phyloP scores from a whole-genome alignment of 768 basidiomycete genomes.

The Tephrocybe rancida region DNA sequence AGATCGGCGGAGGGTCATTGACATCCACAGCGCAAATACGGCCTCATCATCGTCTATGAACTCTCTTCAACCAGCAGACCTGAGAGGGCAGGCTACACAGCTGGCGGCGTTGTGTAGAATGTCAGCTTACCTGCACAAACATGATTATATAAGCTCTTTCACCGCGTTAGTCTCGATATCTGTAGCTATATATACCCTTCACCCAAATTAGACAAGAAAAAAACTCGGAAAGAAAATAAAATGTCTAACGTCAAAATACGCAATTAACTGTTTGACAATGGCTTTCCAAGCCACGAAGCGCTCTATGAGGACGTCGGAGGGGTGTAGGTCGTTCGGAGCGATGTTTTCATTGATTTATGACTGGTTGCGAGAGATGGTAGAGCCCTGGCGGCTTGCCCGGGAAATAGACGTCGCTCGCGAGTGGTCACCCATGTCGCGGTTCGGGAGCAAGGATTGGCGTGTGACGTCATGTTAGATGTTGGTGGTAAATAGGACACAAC shows the following conservation, averaged over 20 bases:
- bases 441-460: not conserved
- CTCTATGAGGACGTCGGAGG: slow-evolving; percentile 96
- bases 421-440: slow-evolving; percentile 30
- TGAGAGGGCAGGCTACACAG: too few relatives aligned
- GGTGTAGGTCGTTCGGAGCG: slow-evolving; percentile 85
- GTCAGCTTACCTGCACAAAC: too few relatives aligned
- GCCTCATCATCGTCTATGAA: too few relatives aligned
- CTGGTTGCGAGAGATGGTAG: slow-evolving; percentile 77
- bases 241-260: slow-evolving; percentile 92
- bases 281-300: slow-evolving; percentile 94
- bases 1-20: too few relatives aligned
- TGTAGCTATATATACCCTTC: too few relatives aligned
- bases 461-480: too few relatives aligned
- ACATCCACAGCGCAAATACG: too few relatives aligned
- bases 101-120: too few relatives aligned
- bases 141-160: slow-evolving; percentile 87
- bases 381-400: slow-evolving; percentile 62
- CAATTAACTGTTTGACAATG: slow-evolving; percentile 93
- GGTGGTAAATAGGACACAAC: too few relatives aligned
- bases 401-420: slow-evolving; percentile 79
- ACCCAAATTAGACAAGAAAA: too few relatives aligned
- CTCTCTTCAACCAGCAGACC: too few relatives aligned
- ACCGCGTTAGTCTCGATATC: slow-evolving; percentile 97
- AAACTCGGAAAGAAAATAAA: too few relatives aligned
- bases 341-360: slow-evolving; percentile 95